Percentiles rank a stretch among this genome's conserved stretches.
Evolutionary conservation across 768 basidiomycete species (phyloP).

Genomic region (Boletellus ananiceps): DNA sequence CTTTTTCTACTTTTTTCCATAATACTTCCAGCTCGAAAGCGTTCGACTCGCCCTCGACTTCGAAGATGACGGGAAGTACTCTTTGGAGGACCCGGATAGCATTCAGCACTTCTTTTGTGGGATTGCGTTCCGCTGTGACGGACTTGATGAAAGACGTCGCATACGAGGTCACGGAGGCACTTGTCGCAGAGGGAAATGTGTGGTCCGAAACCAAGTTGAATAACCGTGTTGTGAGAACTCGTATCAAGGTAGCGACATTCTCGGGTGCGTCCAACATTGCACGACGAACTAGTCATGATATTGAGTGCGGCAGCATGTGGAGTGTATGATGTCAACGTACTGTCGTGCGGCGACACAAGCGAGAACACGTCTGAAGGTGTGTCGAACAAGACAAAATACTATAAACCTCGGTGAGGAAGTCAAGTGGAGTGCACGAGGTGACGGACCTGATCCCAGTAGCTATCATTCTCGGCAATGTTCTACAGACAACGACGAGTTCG

Average conservation of each 20-base stretch:
- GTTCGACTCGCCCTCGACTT: constrained; percentile 66
- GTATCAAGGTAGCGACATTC: constrained; percentile 80
- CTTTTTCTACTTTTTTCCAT: constrained; percentile 67
- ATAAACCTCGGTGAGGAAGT: constrained; percentile 3
- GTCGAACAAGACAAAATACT: constrained; percentile 86
- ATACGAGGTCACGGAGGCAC: constrained; percentile 57
- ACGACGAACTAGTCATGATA: constrained; percentile 58
- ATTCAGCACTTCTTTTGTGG: constrained; percentile 86
- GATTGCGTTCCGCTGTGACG: constrained; percentile 50
- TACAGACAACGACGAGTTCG: constrained; percentile 27
- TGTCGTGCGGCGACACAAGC: constrained; percentile 78
- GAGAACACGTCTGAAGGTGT: constrained; percentile 89
- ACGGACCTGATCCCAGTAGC: constrained; percentile 88
- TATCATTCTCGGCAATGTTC: constrained; percentile 72
- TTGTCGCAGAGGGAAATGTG: constrained; percentile 64
- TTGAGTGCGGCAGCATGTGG: constrained; percentile 7
- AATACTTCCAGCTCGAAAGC: constrained; percentile 75
- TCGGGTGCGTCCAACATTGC: constrained; percentile 79
- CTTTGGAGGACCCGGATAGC: constrained; percentile 88
- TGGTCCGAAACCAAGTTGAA: constrained; percentile 76
- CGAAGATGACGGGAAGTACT: constrained; percentile 86
- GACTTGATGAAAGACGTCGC: constrained; percentile 68
- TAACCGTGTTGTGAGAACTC: constrained; percentile 60
- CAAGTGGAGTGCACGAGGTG: not conserved
- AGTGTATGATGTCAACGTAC: constrained; percentile 41